Percentiles rank a stretch among this genome's conserved stretches.
Conservation (phyloP, 2,329 filamentous ascomycete species). For the Parasarocladium wereldwijsianum region DNA sequence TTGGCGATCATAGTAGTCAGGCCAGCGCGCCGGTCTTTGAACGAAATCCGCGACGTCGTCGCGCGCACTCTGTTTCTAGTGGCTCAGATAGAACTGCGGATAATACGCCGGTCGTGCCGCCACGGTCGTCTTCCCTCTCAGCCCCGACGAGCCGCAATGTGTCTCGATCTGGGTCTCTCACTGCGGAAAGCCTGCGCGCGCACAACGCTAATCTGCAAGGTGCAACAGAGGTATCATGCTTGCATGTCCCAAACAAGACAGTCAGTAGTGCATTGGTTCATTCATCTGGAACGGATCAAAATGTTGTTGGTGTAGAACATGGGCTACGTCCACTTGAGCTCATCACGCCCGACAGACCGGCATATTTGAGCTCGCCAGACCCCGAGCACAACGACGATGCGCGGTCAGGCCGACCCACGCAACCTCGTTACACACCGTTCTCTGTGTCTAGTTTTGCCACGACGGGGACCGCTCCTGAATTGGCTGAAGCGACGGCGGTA, state of each 20-base stretch:
- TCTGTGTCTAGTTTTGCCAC: constrained; percentile 47
- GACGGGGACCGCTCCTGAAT: constrained; percentile 44
- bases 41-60: constrained; percentile 22
- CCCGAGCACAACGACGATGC: constrained; percentile 39
- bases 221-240: too few species aligned
- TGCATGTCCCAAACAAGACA: too few species aligned
- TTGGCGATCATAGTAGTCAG: constrained; percentile 22
- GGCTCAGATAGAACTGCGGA: constrained; percentile 42
- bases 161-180: constrained; percentile 39
- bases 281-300: too few species aligned
- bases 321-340: too few species aligned
- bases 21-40: constrained; percentile 29
- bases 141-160: constrained; percentile 45
- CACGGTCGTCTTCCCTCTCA: constrained; percentile 45
- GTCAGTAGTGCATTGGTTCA: too few species aligned
- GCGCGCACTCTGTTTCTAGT: constrained; percentile 32
- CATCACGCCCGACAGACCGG: too few species aligned
- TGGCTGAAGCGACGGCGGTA: constrained; percentile 47
- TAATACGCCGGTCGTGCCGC: constrained; percentile 41
- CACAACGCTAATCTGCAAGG: constrained; percentile 24
- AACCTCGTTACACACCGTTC: constrained; percentile 45
- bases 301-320: too few species aligned
- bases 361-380: constrained; percentile 3
- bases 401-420: constrained; percentile 35
- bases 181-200: constrained; percentile 41